Evolutionary conservation across 352 stramenopile genomes (phyloP).

Genomic region (Phytophthora ohioensis): DNA sequence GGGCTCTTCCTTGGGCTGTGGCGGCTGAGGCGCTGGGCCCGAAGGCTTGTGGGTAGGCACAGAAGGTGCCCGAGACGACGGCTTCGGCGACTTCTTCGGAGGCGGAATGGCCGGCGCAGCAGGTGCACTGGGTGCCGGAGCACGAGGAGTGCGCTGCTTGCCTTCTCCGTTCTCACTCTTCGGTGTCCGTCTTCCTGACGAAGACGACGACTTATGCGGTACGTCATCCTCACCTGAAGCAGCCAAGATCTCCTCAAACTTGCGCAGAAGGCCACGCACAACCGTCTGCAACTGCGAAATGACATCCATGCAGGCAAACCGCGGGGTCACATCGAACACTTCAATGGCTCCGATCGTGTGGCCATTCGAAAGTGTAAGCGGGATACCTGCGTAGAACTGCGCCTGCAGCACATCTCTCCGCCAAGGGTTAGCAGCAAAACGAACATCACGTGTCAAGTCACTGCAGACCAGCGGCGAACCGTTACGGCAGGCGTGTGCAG

Average conservation of each 20-base stretch:
- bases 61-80: constrained; percentile 15
- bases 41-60: constrained; percentile 33
- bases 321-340: constrained; percentile 69
- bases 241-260: constrained; percentile 81
- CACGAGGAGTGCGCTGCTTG: constrained; percentile 36
- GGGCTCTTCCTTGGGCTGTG: constrained; percentile 31
- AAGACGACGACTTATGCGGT: constrained; percentile 65
- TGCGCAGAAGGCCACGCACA: constrained; percentile 74
- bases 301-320: constrained; percentile 77
- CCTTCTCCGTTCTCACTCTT: constrained; percentile 29
- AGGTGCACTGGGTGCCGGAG: constrained; percentile 42
- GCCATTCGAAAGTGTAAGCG: constrained; percentile 81
- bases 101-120: constrained; percentile 42
- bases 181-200: constrained; percentile 53
- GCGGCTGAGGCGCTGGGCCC: constrained; percentile 25
- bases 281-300: constrained; percentile 81
- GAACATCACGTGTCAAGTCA: constrained; percentile 75
- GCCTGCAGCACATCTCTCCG: constrained; percentile 59
- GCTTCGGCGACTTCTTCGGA: constrained; percentile 45
- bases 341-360: constrained; percentile 84
- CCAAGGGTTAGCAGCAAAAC: constrained; percentile 80
- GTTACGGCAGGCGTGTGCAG: constrained; percentile 77
- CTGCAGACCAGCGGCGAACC: constrained; percentile 80
- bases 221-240: constrained; percentile 49
- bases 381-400: constrained; percentile 88